Conservation (phyloP, 2,329 filamentous ascomycete species). For the Pleomassaria siparia region DNA sequence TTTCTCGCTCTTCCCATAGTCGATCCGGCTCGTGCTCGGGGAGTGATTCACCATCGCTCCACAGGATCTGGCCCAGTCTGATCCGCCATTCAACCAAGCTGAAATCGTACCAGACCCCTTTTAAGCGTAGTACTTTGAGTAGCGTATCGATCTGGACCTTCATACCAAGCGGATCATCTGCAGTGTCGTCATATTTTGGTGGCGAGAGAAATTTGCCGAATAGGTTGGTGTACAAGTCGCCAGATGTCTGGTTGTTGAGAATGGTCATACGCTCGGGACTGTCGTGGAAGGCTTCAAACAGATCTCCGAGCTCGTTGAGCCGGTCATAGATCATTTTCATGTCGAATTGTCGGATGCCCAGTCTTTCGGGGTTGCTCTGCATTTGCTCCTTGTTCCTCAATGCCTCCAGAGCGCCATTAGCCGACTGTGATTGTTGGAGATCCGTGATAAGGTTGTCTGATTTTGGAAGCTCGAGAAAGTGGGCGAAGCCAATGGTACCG, state of each 20-base stretch:
- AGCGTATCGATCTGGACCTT: slow-evolving; percentile 70
- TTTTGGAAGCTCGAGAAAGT: slow-evolving; percentile 66
- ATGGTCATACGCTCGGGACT: slow-evolving; percentile 58
- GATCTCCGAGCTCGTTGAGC: slow-evolving; percentile 49
- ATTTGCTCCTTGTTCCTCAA: slow-evolving; percentile 49
- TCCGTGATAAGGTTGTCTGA: slow-evolving; percentile 62
- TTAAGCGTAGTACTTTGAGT: slow-evolving; percentile 64
- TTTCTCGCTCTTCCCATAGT: slow-evolving; percentile 51
- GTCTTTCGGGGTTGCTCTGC: slow-evolving; percentile 38
- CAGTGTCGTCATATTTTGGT: slow-evolving; percentile 42
- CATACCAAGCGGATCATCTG: slow-evolving; percentile 61
- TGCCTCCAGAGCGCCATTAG: slow-evolving; percentile 29
- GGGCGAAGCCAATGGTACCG: slow-evolving; percentile 69
- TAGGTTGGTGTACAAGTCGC: slow-evolving; percentile 52
- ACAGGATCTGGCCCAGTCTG: slow-evolving; percentile 70
- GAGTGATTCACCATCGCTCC: slow-evolving; percentile 50
- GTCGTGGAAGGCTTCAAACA: slow-evolving; percentile 55
- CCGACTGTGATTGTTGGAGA: slow-evolving; percentile 53
- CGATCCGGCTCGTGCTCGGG: slow-evolving; percentile 22
- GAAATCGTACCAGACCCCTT: slow-evolving; percentile 74
- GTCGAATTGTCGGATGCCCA: slow-evolving; percentile 41
- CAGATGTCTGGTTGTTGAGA: slow-evolving; percentile 53
- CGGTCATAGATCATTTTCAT: slow-evolving; percentile 38
- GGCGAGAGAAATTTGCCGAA: slow-evolving; percentile 48
- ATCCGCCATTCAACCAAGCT: slow-evolving; percentile 75